These are phyloP conservation scores for Polyplosphaeria fusca DNA, from an alignment of 495 filamentous ascomycete genomes.

Conservation along the genomic window DNA sequence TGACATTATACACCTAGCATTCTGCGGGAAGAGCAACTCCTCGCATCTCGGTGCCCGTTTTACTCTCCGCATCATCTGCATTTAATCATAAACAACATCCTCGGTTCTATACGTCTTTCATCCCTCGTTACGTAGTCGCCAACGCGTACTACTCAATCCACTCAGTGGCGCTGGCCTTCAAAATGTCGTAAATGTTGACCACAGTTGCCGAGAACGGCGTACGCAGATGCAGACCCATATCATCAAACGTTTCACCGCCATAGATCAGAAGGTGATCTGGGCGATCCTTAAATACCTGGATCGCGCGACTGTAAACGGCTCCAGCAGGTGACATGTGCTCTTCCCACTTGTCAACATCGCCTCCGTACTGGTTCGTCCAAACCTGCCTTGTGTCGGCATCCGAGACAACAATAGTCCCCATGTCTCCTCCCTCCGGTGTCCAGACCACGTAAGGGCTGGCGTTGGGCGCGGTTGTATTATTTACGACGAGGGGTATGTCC, in stretches of 20 bases:
- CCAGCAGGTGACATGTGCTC: not conserved
- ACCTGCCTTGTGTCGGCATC: constrained; percentile 49
- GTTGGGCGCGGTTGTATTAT: constrained; percentile 48
- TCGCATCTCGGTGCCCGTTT: too few relatives aligned
- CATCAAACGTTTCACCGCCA: not conserved
- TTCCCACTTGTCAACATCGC: not conserved
- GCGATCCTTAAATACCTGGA: not conserved
- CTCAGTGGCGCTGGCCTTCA: not conserved
- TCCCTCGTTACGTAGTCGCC: too few relatives aligned
- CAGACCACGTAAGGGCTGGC: constrained; percentile 41
- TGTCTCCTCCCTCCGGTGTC: constrained; percentile 32
- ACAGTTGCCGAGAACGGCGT: not conserved
- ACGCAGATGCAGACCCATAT: not conserved
- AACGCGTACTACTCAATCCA: too few relatives aligned
- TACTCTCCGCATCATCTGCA: too few relatives aligned
- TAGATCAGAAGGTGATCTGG: not conserved
- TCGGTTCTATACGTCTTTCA: too few relatives aligned
- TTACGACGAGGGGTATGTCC: constrained; percentile 44
- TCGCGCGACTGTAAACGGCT: not conserved
- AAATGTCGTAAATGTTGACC: not conserved
- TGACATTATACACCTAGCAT: too few relatives aligned
- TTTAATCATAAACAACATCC: too few relatives aligned
- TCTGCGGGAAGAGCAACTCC: too few relatives aligned
- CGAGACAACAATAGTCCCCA: constrained; percentile 50
- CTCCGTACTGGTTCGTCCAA: constrained; percentile 50